Percentiles rank a stretch among this genome's conserved stretches.
These are phyloP conservation scores for Umbilicus rupestris DNA, from an alignment of 164 flowering plant species.

Conservation along the genomic window DNA sequence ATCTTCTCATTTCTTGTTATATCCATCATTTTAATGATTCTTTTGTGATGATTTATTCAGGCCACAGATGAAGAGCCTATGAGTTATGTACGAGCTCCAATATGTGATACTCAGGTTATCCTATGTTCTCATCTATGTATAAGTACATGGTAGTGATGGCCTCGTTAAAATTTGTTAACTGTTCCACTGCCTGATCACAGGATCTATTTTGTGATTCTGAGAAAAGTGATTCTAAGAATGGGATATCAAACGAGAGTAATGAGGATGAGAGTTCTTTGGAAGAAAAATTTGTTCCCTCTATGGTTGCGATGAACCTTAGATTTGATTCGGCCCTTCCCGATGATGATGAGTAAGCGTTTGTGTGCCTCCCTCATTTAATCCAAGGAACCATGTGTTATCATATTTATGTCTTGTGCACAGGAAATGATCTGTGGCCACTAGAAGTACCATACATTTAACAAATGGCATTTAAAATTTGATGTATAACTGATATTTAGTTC, in stretches of 20 bases:
- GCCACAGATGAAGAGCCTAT: constrained; percentile 20
- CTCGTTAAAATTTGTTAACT: neutral
- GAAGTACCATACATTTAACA: neutral
- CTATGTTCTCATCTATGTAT: neutral
- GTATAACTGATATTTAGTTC: neutral
- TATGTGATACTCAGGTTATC: constrained; percentile 58
- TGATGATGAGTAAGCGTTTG: constrained; percentile 30
- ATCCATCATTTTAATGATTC: neutral
- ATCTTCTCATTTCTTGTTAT: neutral
- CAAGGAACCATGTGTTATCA: neutral
- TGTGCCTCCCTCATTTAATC: neutral
- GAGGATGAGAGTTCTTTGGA: constrained; percentile 28
- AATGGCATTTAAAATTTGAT: neutral
- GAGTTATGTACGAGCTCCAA: constrained; percentile 38
- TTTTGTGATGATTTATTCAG: constrained; percentile 22
- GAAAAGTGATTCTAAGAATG: constrained; percentile 26
- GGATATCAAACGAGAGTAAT: constrained; percentile 14
- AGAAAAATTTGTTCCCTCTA: constrained; percentile 56
- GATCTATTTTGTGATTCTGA: constrained; percentile 44
- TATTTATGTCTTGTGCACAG: neutral
- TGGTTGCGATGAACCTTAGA: constrained; percentile 54
- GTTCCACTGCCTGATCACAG: constrained; percentile 23
- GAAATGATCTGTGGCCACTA: neutral
- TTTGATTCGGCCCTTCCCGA: constrained; percentile 50
- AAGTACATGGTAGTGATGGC: neutral